phyloP scores from a whole-genome alignment of 2,329 filamentous ascomycete species.

The Aureobasidium uvarum region DNA sequence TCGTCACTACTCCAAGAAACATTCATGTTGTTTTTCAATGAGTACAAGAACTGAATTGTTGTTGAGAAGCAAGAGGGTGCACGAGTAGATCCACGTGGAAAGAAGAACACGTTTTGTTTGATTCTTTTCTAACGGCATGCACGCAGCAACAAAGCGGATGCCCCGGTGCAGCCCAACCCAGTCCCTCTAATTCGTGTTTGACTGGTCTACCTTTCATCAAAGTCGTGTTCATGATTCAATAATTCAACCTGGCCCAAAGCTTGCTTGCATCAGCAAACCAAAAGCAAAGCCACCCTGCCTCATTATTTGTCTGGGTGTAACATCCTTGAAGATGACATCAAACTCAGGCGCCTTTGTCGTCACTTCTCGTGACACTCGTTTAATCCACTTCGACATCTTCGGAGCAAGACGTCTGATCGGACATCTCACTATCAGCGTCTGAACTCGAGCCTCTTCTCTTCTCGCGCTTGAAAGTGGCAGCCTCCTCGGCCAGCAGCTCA shows the following conservation, averaged over 20 bases:
- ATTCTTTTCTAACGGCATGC: background rate
- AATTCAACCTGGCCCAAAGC: background rate
- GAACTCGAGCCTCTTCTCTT: conserved; percentile 18
- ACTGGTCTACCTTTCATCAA: background rate
- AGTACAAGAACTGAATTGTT: background rate
- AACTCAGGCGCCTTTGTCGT: background rate
- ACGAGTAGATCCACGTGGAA: too few species aligned
- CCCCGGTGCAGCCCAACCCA: too few species aligned
- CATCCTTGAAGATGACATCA: background rate
- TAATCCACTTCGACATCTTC: background rate
- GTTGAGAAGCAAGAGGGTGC: too few species aligned
- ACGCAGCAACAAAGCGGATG: background rate
- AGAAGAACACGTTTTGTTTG: background rate
- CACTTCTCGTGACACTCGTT: background rate
- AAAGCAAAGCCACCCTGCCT: background rate
- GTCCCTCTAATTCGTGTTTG: background rate
- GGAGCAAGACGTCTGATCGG: background rate
- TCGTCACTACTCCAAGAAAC: background rate
- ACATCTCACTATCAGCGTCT: background rate
- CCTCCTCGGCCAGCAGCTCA: conserved; percentile 16
- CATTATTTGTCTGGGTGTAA: background rate
- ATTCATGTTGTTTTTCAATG: background rate
- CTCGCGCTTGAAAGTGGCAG: conserved; percentile 23
- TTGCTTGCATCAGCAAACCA: background rate
- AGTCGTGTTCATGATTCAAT: background rate